Conservation (phyloP, 306 rosid species). For the Argentina anserina region DNA sequence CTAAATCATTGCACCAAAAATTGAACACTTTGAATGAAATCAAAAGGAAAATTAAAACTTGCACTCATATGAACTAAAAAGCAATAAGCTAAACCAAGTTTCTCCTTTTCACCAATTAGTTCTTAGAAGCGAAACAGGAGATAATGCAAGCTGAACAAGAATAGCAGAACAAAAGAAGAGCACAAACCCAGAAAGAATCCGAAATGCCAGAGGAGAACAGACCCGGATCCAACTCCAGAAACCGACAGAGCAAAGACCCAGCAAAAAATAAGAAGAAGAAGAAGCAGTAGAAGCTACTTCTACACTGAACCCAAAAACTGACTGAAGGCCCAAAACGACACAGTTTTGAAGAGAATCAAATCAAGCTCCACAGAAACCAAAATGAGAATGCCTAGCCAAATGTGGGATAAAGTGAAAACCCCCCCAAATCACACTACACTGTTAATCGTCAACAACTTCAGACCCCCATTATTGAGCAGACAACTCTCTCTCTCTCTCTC, state of each 20-base stretch:
- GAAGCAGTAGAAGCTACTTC: slow-evolving; percentile 34
- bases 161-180: slow-evolving; percentile 15
- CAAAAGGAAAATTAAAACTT: slow-evolving; percentile 7
- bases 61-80: slow-evolving; percentile 10
- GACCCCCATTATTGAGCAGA: slow-evolving; percentile 10
- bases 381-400: slow-evolving; percentile 26
- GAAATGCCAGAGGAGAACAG: slow-evolving; percentile 30
- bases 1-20: background rate
- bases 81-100: background rate
- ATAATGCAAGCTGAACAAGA: background rate
- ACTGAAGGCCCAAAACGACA: slow-evolving; percentile 28
- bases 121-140: slow-evolving; percentile 14
- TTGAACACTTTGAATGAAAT: background rate
- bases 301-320: slow-evolving; percentile 63
- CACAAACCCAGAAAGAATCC: slow-evolving; percentile 26
- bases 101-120: slow-evolving; percentile 5
- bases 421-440: background rate
- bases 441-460: slow-evolving; percentile 28
- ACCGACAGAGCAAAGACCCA: slow-evolving; percentile 36
- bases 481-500: background rate
- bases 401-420: slow-evolving; percentile 17
- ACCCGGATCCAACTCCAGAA: slow-evolving; percentile 45
- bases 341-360: slow-evolving; percentile 36
- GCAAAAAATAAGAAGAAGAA: slow-evolving; percentile 18
- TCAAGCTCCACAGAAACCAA: slow-evolving; percentile 39